Percentiles rank a stretch among this genome's conserved stretches.
Evolutionary conservation across 345 rosid species (phyloP).

Genomic region (Odontarrhena argentea): DNA sequence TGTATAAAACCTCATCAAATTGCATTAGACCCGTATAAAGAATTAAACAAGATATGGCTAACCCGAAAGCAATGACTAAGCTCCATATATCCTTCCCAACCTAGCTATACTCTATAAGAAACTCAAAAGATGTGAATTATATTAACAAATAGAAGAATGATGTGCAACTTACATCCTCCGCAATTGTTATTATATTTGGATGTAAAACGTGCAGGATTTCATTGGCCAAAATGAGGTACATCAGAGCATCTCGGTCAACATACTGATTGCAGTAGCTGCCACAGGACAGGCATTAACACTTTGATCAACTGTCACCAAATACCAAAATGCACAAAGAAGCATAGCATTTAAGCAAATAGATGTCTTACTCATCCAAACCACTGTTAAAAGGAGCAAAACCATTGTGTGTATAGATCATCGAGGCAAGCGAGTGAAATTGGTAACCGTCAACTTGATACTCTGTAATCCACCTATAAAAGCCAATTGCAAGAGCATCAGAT

Average conservation of each 20-base stretch:
- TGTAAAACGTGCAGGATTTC: conserved; percentile 81
- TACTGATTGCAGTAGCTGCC: conserved; percentile 95
- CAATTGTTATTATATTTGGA: conserved; percentile 89
- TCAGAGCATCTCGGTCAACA: conserved; percentile 85
- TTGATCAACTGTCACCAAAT: conserved; percentile 25
- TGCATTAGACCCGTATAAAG: background rate
- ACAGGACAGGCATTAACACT: conserved; percentile 29
- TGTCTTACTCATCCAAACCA: conserved; percentile 84
- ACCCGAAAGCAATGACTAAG: conserved; percentile 1
- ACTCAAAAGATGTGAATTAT: conserved; percentile 12
- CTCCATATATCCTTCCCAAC: conserved; percentile 10
- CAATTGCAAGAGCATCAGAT: conserved; percentile 29
- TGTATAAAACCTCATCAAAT: background rate
- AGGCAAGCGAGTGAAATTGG: conserved; percentile 93
- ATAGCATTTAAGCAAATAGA: conserved; percentile 26
- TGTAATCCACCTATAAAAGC: conserved; percentile 75
- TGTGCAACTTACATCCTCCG: conserved; percentile 79
- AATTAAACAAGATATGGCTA: background rate
- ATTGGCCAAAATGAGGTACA: conserved; percentile 90
- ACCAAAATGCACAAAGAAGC: conserved; percentile 24
- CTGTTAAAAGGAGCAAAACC: conserved; percentile 89
- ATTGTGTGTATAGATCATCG: conserved; percentile 91
- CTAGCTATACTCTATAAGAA: conserved; percentile 8
- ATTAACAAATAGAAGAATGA: background rate
- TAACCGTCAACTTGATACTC: conserved; percentile 95